phyloP scores from a whole-genome alignment of 345 rosid species.

The sweet orange (Citrus sinensis) region DNA sequence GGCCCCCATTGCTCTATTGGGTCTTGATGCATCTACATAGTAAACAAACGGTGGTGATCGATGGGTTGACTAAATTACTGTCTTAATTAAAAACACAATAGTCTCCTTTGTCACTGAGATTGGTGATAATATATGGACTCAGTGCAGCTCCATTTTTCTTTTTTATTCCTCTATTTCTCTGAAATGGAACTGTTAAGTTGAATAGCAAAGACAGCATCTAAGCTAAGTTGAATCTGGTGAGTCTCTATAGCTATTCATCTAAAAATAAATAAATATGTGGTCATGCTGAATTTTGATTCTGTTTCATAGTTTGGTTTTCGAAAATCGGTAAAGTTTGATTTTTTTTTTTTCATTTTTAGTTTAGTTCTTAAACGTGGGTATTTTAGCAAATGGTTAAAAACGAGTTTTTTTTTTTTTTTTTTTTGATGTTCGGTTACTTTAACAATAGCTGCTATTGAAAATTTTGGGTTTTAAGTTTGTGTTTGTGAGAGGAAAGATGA shows the following conservation, averaged over 20 bases:
- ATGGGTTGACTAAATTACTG: conserved; percentile 18
- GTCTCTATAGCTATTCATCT: conserved; percentile 1
- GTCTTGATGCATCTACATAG: not conserved
- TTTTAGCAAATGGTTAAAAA: conserved; percentile 7
- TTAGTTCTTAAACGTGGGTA: conserved; percentile 10
- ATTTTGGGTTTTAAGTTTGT: conserved; percentile 9
- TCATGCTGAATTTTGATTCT: not conserved
- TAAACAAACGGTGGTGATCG: conserved; percentile 23
- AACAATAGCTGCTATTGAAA: conserved; percentile 2
- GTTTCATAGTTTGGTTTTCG: not conserved
- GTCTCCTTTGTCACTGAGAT: conserved; percentile 3
- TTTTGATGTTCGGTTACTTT: conserved; percentile 8
- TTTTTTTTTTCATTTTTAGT: not conserved
- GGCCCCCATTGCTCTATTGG: not conserved
- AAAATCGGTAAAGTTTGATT: too few relatives aligned
- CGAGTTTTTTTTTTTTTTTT: not conserved
- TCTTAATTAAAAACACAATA: conserved; percentile 9
- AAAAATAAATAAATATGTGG: too few relatives aligned
- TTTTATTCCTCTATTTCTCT: not conserved
- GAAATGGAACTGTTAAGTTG: conserved; percentile 4
- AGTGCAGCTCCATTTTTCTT: not conserved
- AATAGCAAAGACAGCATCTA: conserved; percentile 14
- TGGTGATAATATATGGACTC: conserved; percentile 15
- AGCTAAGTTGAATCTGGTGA: conserved; percentile 29
- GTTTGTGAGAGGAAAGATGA: conserved; percentile 1